A percentile compares a stretch with the other conserved stretches of the same genome.
Conservation (phyloP, 306 rosid species). For the Prunus davidiana region DNA sequence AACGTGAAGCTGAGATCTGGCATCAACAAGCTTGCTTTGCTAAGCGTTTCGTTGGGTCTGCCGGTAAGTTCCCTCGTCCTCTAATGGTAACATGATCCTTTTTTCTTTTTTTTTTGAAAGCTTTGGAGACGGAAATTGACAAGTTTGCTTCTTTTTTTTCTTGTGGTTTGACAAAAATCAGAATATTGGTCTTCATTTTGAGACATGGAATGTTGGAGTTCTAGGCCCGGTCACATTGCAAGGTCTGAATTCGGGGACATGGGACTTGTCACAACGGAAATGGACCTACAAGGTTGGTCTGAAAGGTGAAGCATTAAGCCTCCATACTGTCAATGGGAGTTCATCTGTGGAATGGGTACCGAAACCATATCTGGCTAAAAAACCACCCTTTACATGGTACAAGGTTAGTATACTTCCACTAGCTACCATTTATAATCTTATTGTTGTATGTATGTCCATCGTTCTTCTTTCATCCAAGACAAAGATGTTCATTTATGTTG, state of each 20-base stretch:
- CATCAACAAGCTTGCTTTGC: conserved; percentile 82
- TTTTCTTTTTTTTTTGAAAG: neutral
- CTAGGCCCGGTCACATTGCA: conserved; percentile 79
- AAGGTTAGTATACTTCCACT: conserved; percentile 51
- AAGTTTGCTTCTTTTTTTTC: neutral
- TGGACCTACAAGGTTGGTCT: conserved; percentile 99
- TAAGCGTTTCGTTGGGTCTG: conserved; percentile 81
- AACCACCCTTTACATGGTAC: conserved; percentile 90
- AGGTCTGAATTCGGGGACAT: conserved; percentile 79
- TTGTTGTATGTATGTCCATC: neutral
- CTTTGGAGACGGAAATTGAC: neutral
- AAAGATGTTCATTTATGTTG: conserved; percentile 3
- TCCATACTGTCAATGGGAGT: conserved; percentile 73
- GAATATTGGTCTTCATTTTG: conserved; percentile 82
- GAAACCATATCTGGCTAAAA: conserved; percentile 56
- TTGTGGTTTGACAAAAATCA: conserved; percentile 26
- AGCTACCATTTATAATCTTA: neutral
- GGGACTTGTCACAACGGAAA: conserved; percentile 76
- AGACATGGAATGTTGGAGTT: conserved; percentile 90
- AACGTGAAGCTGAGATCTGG: conserved; percentile 61
- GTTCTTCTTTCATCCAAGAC: conserved; percentile 11
- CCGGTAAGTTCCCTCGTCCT: conserved; percentile 56
- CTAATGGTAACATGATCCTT: neutral
- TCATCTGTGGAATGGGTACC: conserved; percentile 69
- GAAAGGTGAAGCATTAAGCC: conserved; percentile 68